phyloP scores from a whole-genome alignment of 805 yeast species.

The Sungouiozyma ichnusensis region DNA sequence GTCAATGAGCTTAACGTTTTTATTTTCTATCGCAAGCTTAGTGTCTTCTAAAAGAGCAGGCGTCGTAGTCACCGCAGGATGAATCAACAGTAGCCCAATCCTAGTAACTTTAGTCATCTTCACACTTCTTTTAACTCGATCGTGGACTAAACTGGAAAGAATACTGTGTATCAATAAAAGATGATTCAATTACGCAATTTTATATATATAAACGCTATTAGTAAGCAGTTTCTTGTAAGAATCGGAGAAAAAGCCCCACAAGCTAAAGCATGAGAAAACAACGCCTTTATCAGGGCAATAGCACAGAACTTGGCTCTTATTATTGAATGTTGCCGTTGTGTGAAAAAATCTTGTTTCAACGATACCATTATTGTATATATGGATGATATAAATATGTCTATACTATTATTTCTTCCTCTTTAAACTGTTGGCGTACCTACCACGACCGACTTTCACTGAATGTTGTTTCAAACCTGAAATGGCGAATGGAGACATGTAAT shows the following conservation, averaged over 20 bases:
- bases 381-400: not conserved
- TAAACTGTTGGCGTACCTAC: conserved; percentile 69
- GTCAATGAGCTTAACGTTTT: conserved; percentile 24
- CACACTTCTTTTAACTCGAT: not conserved
- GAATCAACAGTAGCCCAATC: conserved; percentile 39
- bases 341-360: not conserved
- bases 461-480: conserved; percentile 48
- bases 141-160: not conserved
- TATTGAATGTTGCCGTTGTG: not conserved
- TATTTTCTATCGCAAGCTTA: conserved; percentile 27
- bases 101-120: conserved; percentile 6
- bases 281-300: too few species aligned
- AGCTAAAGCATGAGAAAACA: too few species aligned
- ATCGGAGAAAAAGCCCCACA: too few species aligned
- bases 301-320: not conserved
- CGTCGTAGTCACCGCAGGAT: conserved; percentile 56
- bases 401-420: conserved; percentile 25
- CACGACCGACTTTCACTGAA: conserved; percentile 75
- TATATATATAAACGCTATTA: too few species aligned
- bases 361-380: not conserved
- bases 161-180: too few species aligned
- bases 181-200: too few species aligned
- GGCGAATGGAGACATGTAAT: conserved; percentile 80
- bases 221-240: conserved; percentile 1
- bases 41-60: conserved; percentile 36